Evolutionary conservation across 2,329 filamentous ascomycete genomes (phyloP).

Genomic region (Penicillium sp.): DNA sequence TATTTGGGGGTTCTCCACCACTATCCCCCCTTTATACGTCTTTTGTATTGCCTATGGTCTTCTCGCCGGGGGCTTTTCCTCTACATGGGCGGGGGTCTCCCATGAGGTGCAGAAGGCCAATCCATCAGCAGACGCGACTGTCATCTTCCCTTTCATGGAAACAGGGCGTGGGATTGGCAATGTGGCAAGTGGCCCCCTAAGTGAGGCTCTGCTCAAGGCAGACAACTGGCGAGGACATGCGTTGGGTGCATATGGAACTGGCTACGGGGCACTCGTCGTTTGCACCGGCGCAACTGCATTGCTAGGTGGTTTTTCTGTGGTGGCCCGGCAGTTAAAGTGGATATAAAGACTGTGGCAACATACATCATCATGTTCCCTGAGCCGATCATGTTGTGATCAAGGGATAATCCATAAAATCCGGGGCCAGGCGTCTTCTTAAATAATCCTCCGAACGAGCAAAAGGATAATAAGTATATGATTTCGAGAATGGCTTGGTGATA

Average conservation of each 20-base stretch:
- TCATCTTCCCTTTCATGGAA: conserved; percentile 28
- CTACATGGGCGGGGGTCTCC: conserved; percentile 24
- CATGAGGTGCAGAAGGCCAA: conserved; percentile 20
- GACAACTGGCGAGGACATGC: conserved; percentile 15
- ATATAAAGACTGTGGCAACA: conserved; percentile 1
- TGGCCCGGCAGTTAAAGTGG: conserved; percentile 18
- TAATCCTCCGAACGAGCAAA: neutral
- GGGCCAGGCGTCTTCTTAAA: neutral
- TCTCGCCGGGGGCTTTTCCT: conserved; percentile 22
- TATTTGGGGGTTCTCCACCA: conserved; percentile 21
- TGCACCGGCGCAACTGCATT: conserved; percentile 23
- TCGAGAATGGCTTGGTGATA: neutral
- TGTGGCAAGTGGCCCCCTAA: conserved; percentile 22
- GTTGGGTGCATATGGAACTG: conserved; percentile 21
- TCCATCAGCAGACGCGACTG: conserved; percentile 17
- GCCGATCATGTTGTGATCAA: neutral
- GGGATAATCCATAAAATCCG: too few species aligned
- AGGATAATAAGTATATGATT: neutral
- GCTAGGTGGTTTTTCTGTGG: conserved; percentile 18
- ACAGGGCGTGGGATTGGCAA: conserved; percentile 24
- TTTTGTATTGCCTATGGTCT: conserved; percentile 24
- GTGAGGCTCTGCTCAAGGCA: conserved; percentile 20
- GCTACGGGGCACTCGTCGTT: conserved; percentile 21
- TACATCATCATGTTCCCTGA: neutral
- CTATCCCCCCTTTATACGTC: conserved; percentile 17